Percentiles rank a stretch among this genome's conserved stretches.
phyloP scores from a whole-genome alignment of 1,284 basidiomycete species.

The Hemileia vastatrix region DNA sequence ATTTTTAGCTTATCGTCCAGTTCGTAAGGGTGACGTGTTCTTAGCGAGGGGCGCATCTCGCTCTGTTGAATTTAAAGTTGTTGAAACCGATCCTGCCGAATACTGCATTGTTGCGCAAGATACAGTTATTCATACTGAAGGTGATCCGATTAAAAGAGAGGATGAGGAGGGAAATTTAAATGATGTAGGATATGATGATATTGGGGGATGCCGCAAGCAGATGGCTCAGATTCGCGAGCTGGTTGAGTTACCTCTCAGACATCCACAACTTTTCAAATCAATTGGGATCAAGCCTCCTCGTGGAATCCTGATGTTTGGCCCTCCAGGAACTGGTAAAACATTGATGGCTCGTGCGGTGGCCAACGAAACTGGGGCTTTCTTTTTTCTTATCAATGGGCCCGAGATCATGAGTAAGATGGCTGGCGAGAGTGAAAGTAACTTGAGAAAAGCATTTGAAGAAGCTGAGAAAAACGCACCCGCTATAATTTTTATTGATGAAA shows the following conservation, averaged over 20 bases:
- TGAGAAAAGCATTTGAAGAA: slow-evolving; percentile 97
- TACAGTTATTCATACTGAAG: slow-evolving; percentile 94
- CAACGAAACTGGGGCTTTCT: slow-evolving; percentile 99
- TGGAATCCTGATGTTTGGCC: slow-evolving; percentile 92
- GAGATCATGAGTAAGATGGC: slow-evolving; percentile 99
- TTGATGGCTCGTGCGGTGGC: slow-evolving; percentile 98
- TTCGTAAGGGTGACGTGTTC: slow-evolving; percentile 96
- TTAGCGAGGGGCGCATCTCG: slow-evolving; percentile 94
- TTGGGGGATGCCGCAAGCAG: slow-evolving; percentile 97
- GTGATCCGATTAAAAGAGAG: slow-evolving; percentile 96
- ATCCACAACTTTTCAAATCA: slow-evolving; percentile 98
- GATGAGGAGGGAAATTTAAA: slow-evolving; percentile 94
- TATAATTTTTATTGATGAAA: slow-evolving; percentile 99
- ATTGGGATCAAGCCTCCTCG: slow-evolving; percentile 99
- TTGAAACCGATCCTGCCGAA: slow-evolving; percentile 77
- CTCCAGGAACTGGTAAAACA: slow-evolving; percentile 94
- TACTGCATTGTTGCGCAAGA: slow-evolving; percentile 96
- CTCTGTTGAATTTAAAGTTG: slow-evolving; percentile 97
- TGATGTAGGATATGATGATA: slow-evolving; percentile 98
- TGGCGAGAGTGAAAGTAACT: slow-evolving; percentile 91
- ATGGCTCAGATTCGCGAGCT: slow-evolving; percentile 99
- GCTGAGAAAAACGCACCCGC: slow-evolving; percentile 99
- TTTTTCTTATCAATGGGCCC: slow-evolving; percentile 98
- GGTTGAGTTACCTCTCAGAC: slow-evolving; percentile 91
- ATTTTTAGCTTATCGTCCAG: slow-evolving; percentile 84